A percentile compares a stretch with the other conserved stretches of the same genome.
Evolutionary conservation across 2,329 filamentous ascomycete species (phyloP).

Genomic region (Exophiala xenobiotica): DNA sequence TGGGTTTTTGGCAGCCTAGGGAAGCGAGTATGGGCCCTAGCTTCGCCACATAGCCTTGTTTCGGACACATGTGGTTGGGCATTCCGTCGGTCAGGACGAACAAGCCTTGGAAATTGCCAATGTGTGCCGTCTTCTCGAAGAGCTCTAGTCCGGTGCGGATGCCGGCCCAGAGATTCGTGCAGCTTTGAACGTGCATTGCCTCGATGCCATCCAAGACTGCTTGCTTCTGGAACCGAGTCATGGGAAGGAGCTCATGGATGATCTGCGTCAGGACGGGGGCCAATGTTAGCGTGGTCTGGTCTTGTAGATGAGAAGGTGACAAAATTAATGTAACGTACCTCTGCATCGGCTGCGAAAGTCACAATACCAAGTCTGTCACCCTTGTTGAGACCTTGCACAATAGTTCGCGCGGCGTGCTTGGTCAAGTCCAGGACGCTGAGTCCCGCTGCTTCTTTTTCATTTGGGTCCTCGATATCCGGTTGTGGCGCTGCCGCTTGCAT

Average conservation of each 20-base stretch:
- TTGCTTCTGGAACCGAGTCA: slow-evolving; percentile 51
- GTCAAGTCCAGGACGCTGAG: slow-evolving; percentile 59
- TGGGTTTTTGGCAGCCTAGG: slow-evolving; percentile 37
- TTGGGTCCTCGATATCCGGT: slow-evolving; percentile 37
- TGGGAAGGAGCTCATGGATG: slow-evolving; percentile 49
- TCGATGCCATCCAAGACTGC: slow-evolving; percentile 45
- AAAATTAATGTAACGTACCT: too few species aligned
- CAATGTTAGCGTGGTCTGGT: too few species aligned
- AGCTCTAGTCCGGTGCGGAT: slow-evolving; percentile 52
- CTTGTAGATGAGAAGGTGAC: too few species aligned
- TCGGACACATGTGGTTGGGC: slow-evolving; percentile 57
- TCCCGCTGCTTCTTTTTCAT: slow-evolving; percentile 47
- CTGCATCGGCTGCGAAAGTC: slow-evolving; percentile 49
- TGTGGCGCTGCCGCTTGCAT: slow-evolving; percentile 53
- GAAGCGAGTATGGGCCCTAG: slow-evolving; percentile 40
- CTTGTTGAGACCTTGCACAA: slow-evolving; percentile 57
- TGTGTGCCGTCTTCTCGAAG: slow-evolving; percentile 39
- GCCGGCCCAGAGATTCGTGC: slow-evolving; percentile 61
- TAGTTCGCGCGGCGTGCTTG: slow-evolving; percentile 60
- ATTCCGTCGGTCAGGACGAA: slow-evolving; percentile 38
- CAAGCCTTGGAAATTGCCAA: slow-evolving; percentile 36
- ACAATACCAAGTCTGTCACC: slow-evolving; percentile 59
- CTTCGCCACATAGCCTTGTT: slow-evolving; percentile 56
- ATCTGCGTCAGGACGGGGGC: slow-evolving; percentile 19
- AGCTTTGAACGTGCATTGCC: slow-evolving; percentile 38